Percentiles rank a stretch among this genome's conserved stretches.
phyloP scores from a whole-genome alignment of 192 early-diverging fungal genomes.

The Coemansia sp. region DNA sequence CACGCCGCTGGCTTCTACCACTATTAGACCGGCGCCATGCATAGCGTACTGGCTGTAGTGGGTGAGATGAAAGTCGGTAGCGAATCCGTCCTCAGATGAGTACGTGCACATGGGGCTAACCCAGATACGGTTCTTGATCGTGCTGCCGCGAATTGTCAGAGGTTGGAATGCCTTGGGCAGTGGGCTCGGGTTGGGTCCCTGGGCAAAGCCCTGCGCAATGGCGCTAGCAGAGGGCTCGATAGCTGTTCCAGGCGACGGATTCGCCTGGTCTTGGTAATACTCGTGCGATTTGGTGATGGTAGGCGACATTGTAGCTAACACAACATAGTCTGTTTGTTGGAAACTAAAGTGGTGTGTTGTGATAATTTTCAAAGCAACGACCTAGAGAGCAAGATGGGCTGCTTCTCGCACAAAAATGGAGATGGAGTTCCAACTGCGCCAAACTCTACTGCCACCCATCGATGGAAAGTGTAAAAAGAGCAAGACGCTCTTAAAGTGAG shows the following conservation, averaged over 20 bases:
- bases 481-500: too few species aligned
- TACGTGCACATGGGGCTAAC: conserved; percentile 88
- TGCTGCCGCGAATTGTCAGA: conserved; percentile 61
- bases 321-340: not conserved
- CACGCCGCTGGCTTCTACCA: conserved; percentile 78
- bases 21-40: conserved; percentile 73
- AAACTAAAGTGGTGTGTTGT: not conserved
- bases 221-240: conserved; percentile 32
- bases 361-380: not conserved
- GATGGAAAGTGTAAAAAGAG: not conserved
- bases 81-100: conserved; percentile 61
- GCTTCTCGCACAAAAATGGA: too few species aligned
- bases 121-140: conserved; percentile 71
- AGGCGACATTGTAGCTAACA: not conserved
- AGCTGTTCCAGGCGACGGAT: conserved; percentile 24
- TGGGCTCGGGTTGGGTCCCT: conserved; percentile 4
- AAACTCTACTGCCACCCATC: too few species aligned
- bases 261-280: conserved; percentile 35
- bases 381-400: not conserved
- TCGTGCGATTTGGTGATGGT: conserved; percentile 4
- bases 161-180: conserved; percentile 64
- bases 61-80: conserved; percentile 65
- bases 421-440: too few species aligned
- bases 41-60: conserved; percentile 68
- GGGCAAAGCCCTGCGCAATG: conserved; percentile 33